These are phyloP conservation scores for Pterocarpus macrocarpus DNA, from an alignment of 306 rosid species.

Conservation along the genomic window DNA sequence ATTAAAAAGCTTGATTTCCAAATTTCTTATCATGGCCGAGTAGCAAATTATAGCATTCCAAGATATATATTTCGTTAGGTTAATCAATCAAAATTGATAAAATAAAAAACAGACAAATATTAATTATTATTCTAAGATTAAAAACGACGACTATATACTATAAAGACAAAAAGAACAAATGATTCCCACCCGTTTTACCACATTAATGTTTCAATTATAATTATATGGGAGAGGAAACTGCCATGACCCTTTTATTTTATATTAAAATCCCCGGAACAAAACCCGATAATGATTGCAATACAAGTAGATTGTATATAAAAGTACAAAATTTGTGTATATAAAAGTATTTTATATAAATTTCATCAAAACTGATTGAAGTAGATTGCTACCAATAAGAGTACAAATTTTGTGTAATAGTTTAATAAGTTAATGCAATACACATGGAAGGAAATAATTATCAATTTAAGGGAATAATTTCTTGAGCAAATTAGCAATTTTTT, in stretches of 20 bases:
- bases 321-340: neutral
- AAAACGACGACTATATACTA: neutral
- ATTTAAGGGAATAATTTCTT: neutral
- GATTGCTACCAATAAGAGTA: neutral
- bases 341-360: neutral
- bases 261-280: neutral
- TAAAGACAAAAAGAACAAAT: neutral
- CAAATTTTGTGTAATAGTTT: neutral
- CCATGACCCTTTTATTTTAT: neutral
- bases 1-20: neutral
- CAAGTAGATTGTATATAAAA: neutral
- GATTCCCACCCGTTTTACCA: neutral
- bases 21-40: neutral
- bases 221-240: constrained; percentile 3
- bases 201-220: neutral
- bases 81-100: neutral
- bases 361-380: constrained; percentile 3
- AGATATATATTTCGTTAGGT: neutral
- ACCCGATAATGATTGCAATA: constrained; percentile 28
- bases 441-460: constrained; percentile 32
- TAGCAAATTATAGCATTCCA: neutral
- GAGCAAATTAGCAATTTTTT: neutral
- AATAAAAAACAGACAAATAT: neutral
- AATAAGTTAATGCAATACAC: constrained; percentile 44
- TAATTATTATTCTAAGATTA: neutral